phyloP scores from a whole-genome alignment of 2,329 filamentous ascomycete genomes.

The Alternaria sp. region DNA sequence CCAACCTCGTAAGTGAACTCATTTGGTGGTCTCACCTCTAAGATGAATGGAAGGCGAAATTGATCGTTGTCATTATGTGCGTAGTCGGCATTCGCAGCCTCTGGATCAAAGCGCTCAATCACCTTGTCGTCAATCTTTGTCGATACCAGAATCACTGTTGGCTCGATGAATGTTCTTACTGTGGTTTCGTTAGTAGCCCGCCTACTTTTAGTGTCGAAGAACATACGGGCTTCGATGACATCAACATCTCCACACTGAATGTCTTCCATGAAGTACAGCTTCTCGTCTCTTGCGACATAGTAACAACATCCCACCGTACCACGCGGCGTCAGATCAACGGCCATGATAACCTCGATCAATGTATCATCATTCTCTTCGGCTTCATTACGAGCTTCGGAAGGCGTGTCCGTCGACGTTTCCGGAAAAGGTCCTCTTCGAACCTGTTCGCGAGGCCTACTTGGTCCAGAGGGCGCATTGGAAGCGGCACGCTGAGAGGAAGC shows the following conservation, averaged over 20 bases:
- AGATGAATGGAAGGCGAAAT: conserved; percentile 65
- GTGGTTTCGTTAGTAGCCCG: neutral
- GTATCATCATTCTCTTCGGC: conserved; percentile 60
- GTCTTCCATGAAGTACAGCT: conserved; percentile 80
- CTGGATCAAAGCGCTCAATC: conserved; percentile 56
- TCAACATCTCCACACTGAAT: conserved; percentile 74
- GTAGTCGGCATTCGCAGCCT: conserved; percentile 48
- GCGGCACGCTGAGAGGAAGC: conserved; percentile 20
- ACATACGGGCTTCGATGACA: conserved; percentile 59
- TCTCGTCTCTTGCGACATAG: conserved; percentile 75
- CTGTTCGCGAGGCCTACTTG: conserved; percentile 1
- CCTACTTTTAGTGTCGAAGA: too few species aligned
- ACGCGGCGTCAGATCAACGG: conserved; percentile 76
- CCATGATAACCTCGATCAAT: conserved; percentile 78
- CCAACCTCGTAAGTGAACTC: conserved; percentile 78
- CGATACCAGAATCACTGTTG: conserved; percentile 68
- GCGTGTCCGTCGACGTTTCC: conserved; percentile 4
- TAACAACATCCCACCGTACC: conserved; percentile 84
- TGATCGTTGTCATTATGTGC: conserved; percentile 52
- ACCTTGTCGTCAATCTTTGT: conserved; percentile 63
- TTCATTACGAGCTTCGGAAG: conserved; percentile 11
- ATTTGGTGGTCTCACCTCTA: conserved; percentile 74
- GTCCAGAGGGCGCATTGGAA: conserved; percentile 12
- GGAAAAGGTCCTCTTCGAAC: neutral
- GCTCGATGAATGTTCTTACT: conserved; percentile 70